phyloP scores from a whole-genome alignment of 768 basidiomycete species.

The Amanita rimosa region DNA sequence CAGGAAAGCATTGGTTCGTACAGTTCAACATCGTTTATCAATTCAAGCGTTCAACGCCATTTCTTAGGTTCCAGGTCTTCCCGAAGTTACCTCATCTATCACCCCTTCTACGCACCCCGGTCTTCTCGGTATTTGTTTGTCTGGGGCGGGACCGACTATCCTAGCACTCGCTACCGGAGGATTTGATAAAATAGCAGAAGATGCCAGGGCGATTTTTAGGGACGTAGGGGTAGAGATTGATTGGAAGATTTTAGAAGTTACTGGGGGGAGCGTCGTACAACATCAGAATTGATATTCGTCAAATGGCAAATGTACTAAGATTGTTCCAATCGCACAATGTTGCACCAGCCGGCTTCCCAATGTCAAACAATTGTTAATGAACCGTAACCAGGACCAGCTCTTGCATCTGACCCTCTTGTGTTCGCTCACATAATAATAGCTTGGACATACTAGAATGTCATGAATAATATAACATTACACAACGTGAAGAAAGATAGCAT shows the following conservation, averaged over 20 bases:
- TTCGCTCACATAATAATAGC: too few relatives aligned
- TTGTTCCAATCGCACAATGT: too few relatives aligned
- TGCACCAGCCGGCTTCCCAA: too few relatives aligned
- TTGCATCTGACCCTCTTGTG: too few relatives aligned
- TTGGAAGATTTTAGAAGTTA: constrained; percentile 78
- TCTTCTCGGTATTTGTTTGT: constrained; percentile 94
- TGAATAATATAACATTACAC: constrained; percentile 8
- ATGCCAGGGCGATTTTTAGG: constrained; percentile 66
- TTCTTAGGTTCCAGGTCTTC: constrained; percentile 87
- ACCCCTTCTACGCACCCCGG: constrained; percentile 88
- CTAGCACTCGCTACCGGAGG: constrained; percentile 83
- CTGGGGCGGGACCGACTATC: constrained; percentile 96
- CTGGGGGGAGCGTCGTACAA: constrained; percentile 27
- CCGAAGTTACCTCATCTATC: constrained; percentile 80
- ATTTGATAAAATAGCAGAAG: constrained; percentile 78
- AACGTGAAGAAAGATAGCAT: too few relatives aligned
- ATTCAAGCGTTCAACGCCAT: background rate
- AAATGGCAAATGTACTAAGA: too few relatives aligned
- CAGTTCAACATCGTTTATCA: background rate
- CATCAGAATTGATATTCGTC: constrained; percentile 6
- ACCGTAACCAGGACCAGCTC: too few relatives aligned
- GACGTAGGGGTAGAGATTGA: constrained; percentile 70
- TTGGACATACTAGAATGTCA: too few relatives aligned
- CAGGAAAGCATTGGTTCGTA: constrained; percentile 68
- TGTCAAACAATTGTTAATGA: too few relatives aligned